Conservation (phyloP, 2,329 filamentous ascomycete genomes). For the Fusarium tupiense region DNA sequence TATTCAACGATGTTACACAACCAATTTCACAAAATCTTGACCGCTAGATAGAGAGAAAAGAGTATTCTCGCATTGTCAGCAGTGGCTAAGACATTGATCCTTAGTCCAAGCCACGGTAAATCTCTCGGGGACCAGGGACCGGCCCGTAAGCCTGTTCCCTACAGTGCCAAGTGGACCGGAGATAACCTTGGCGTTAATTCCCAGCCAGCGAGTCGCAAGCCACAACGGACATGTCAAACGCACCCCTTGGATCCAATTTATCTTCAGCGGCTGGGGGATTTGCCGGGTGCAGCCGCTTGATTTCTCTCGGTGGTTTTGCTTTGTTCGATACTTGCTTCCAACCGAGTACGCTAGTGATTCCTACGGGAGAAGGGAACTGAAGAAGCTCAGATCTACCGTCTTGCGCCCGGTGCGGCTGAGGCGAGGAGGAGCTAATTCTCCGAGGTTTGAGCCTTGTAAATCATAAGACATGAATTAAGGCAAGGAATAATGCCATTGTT, state of each 20-base stretch:
- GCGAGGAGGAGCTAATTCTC: neutral
- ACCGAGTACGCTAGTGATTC: neutral
- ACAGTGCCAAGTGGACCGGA: neutral
- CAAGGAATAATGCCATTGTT: neutral
- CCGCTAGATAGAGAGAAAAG: neutral
- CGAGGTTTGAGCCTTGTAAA: neutral
- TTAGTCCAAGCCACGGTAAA: neutral
- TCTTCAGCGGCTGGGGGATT: neutral
- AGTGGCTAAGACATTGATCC: neutral
- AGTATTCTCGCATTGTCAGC: neutral
- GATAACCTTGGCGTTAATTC: neutral
- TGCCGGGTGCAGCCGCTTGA: neutral
- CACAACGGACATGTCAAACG: neutral
- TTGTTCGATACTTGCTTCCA: neutral
- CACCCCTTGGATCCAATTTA: neutral
- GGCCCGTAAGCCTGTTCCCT: constrained; percentile 3
- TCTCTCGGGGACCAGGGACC: neutral
- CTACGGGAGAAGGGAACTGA: neutral
- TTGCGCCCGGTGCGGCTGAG: neutral
- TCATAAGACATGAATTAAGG: neutral
- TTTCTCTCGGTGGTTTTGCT: neutral
- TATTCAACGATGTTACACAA: neutral
- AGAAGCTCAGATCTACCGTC: neutral
- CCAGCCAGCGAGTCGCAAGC: neutral
- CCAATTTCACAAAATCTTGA: neutral